These are phyloP conservation scores for Whalleya microplaca DNA, from an alignment of 2,329 filamentous ascomycete genomes.

Conservation along the genomic window DNA sequence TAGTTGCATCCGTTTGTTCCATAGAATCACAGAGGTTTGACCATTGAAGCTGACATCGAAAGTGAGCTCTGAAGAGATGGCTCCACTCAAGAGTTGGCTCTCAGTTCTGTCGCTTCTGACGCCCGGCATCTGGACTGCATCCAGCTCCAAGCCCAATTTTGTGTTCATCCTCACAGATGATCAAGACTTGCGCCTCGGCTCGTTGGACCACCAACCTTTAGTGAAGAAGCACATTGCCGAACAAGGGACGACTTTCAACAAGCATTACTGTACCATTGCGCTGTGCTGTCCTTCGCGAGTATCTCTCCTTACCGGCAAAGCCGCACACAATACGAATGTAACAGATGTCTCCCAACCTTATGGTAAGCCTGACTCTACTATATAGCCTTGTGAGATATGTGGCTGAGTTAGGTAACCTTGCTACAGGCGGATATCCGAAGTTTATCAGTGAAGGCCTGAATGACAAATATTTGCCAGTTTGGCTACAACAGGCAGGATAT, in stretches of 20 bases:
- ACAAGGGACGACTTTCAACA: constrained; percentile 56
- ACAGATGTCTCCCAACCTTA: constrained; percentile 56
- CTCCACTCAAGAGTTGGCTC: no score
- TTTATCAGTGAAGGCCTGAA: constrained; percentile 51
- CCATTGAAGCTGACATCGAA: no score
- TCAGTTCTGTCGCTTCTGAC: no score
- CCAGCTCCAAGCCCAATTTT: constrained; percentile 59
- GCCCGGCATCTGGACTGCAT: no score
- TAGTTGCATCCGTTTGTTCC: no score
- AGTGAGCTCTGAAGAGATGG: no score
- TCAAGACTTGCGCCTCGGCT: constrained; percentile 61
- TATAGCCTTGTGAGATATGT: no score
- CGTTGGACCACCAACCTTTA: constrained; percentile 56
- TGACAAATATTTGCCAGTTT: constrained; percentile 58
- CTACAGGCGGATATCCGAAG: constrained; percentile 58
- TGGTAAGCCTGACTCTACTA: no score
- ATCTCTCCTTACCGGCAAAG: constrained; percentile 60
- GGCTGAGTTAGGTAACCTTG: no score
- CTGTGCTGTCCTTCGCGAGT: constrained; percentile 51
- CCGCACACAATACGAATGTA: constrained; percentile 67
- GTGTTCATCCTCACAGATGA: constrained; percentile 66
- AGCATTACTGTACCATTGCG: constrained; percentile 57
- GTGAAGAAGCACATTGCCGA: constrained; percentile 55
- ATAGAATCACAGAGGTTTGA: no score
- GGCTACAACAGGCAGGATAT: constrained; percentile 61